Percentiles rank a stretch among this genome's conserved stretches.
Conservation (phyloP, 257 asterid genomes). For the Lavandula angustifolia region DNA sequence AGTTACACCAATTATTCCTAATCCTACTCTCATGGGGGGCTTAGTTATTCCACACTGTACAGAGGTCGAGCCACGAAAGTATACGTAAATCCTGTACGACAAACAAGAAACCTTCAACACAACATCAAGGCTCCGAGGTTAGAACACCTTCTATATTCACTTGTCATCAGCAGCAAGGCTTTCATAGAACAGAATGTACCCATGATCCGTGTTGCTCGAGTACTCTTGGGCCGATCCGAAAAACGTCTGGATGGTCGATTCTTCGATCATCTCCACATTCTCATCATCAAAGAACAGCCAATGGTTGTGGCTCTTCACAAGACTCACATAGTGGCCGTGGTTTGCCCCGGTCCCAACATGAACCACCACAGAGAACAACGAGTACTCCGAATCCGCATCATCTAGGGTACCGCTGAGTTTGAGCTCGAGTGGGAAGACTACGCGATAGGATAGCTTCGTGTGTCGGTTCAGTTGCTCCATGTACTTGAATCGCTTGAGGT, state of each 20-base stretch:
- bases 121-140: conserved; percentile 24
- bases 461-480: conserved; percentile 71
- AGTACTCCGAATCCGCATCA: conserved; percentile 64
- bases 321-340: conserved; percentile 81
- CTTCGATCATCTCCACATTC: conserved; percentile 79
- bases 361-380: conserved; percentile 74
- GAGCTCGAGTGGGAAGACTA: conserved; percentile 75
- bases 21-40: conserved; percentile 26
- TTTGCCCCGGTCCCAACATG: conserved; percentile 83
- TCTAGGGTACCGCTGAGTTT: conserved; percentile 64
- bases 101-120: not conserved
- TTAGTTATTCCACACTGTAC: conserved; percentile 37
- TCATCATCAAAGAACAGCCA: conserved; percentile 86
- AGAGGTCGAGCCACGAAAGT: conserved; percentile 32
- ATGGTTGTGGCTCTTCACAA: conserved; percentile 78
- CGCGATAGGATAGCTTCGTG: conserved; percentile 74
- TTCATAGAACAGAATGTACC: conserved; percentile 75
- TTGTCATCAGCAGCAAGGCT: conserved; percentile 40
- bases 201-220: conserved; percentile 73
- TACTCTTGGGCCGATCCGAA: conserved; percentile 85
- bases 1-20: conserved; percentile 33
- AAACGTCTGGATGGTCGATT: conserved; percentile 72
- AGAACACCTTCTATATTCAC: conserved; percentile 32
- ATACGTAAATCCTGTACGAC: not conserved
- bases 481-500: conserved; percentile 82